phyloP scores from a whole-genome alignment of 768 basidiomycete genomes.

The Naganishia antarctica region DNA sequence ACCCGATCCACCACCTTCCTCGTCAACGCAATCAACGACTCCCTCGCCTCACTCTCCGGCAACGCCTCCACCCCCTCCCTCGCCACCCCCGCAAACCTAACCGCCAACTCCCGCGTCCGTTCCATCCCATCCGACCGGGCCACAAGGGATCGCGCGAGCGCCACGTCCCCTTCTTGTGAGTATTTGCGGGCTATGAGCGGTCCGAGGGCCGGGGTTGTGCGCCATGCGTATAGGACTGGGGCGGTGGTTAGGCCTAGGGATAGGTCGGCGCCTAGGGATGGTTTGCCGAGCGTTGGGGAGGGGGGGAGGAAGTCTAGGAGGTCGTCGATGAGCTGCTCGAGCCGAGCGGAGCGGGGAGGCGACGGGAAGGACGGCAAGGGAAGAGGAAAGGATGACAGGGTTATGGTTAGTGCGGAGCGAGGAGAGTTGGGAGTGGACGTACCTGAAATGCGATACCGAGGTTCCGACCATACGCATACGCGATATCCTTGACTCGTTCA shows the following conservation, averaged over 20 bases:
- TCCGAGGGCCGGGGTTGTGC: slow-evolving; percentile 67
- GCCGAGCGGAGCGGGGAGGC: background rate
- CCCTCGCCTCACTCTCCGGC: slow-evolving; percentile 74
- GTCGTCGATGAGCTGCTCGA: slow-evolving; percentile 80
- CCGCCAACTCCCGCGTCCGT: slow-evolving; percentile 72
- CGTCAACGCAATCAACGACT: slow-evolving; percentile 68
- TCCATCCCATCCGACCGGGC: slow-evolving; percentile 67
- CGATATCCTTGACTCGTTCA: slow-evolving; percentile 80
- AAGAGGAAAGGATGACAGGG: background rate
- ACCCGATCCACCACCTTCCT: slow-evolving; percentile 57
- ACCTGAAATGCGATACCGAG: slow-evolving; percentile 96
- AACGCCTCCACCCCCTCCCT: slow-evolving; percentile 61
- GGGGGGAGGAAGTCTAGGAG: slow-evolving; percentile 86
- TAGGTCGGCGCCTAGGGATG: slow-evolving; percentile 72
- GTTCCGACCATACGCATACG: slow-evolving; percentile 85
- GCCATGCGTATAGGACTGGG: slow-evolving; percentile 78
- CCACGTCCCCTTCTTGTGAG: slow-evolving; percentile 68
- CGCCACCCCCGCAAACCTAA: slow-evolving; percentile 69
- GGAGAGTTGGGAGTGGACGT: too few species aligned
- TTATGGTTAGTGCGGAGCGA: too few species aligned
- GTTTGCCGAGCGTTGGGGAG: slow-evolving; percentile 75
- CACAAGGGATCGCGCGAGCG: slow-evolving; percentile 65
- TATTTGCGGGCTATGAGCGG: slow-evolving; percentile 77
- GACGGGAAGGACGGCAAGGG: background rate
- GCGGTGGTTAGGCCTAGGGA: slow-evolving; percentile 78